These are phyloP conservation scores for Acer negundo DNA, from an alignment of 345 rosid species.

Conservation along the genomic window DNA sequence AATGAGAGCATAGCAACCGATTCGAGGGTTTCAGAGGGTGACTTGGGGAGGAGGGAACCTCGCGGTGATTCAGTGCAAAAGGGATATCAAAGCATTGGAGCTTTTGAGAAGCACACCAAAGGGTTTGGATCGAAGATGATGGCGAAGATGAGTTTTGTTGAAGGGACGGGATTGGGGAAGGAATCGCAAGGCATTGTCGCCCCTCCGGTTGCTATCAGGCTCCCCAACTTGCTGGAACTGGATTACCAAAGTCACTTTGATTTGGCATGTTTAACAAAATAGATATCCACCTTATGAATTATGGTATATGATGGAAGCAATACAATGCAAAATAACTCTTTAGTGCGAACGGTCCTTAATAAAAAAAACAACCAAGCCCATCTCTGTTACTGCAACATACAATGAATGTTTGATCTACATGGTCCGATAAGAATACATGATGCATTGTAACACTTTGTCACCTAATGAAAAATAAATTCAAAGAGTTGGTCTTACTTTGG, in stretches of 20 bases:
- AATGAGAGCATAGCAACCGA: slow-evolving; percentile 26
- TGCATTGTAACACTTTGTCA: too few species aligned
- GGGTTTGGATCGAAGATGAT: slow-evolving; percentile 91
- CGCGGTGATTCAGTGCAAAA: slow-evolving; percentile 21
- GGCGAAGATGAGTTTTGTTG: slow-evolving; percentile 91
- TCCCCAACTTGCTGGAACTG: slow-evolving; percentile 67
- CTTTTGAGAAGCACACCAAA: slow-evolving; percentile 80
- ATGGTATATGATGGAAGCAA: too few species aligned
- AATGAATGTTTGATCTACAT: too few species aligned
- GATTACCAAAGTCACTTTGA: slow-evolving; percentile 52
- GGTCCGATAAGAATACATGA: too few species aligned
- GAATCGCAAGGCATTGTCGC: slow-evolving; percentile 73
- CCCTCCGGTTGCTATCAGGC: slow-evolving; percentile 61
- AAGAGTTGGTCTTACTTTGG: too few species aligned
- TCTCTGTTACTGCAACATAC: too few species aligned
- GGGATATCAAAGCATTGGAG: slow-evolving; percentile 51
- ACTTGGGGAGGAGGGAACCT: slow-evolving; percentile 14
- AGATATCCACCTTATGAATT: neutral
- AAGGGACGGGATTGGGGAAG: slow-evolving; percentile 80
- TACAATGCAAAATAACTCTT: too few species aligned
- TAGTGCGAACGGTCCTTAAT: too few species aligned
- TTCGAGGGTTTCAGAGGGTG: slow-evolving; percentile 60
- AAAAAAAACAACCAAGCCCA: too few species aligned
- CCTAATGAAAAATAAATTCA: too few species aligned
- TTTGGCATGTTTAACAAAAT: neutral